Percentiles rank a stretch among this genome's conserved stretches.
phyloP scores from a whole-genome alignment of 306 rosid genomes.

The Arachis hypogaea region DNA sequence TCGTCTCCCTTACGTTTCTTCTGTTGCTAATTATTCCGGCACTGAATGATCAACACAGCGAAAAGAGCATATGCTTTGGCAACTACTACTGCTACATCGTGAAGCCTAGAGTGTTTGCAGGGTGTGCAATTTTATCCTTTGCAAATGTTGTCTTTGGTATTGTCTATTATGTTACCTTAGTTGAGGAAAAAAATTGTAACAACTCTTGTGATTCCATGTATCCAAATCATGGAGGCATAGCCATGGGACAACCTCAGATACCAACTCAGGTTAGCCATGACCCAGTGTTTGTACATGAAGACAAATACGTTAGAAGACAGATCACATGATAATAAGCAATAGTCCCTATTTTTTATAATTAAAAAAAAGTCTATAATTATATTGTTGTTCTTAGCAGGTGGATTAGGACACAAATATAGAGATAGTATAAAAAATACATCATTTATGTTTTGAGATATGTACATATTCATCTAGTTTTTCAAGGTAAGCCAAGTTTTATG shows the following conservation, averaged over 20 bases:
- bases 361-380: too few relatives aligned
- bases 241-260: conserved; percentile 86
- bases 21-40: conserved; percentile 76
- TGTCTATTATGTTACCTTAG: conserved; percentile 55
- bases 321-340: conserved; percentile 57
- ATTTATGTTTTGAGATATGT: neutral
- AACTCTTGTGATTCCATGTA: conserved; percentile 39
- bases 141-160: conserved; percentile 73
- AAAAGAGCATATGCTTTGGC: conserved; percentile 58
- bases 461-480: neutral
- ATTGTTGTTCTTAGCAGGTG: neutral
- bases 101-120: conserved; percentile 78
- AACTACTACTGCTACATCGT: conserved; percentile 74
- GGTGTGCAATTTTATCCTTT: conserved; percentile 60
- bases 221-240: conserved; percentile 66
- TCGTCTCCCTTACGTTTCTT: conserved; percentile 48
- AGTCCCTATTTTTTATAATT: neutral
- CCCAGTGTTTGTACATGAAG: conserved; percentile 90
- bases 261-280: conserved; percentile 59
- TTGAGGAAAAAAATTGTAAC: conserved; percentile 45
- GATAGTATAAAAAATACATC: too few relatives aligned
- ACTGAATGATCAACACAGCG: conserved; percentile 56
- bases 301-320: conserved; percentile 81
- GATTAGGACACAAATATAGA: too few relatives aligned
- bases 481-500: neutral